Percentiles rank a stretch among this genome's conserved stretches.
These are phyloP conservation scores for Microdochium nivale DNA, from an alignment of 2,329 filamentous ascomycete species.

Conservation along the genomic window DNA sequence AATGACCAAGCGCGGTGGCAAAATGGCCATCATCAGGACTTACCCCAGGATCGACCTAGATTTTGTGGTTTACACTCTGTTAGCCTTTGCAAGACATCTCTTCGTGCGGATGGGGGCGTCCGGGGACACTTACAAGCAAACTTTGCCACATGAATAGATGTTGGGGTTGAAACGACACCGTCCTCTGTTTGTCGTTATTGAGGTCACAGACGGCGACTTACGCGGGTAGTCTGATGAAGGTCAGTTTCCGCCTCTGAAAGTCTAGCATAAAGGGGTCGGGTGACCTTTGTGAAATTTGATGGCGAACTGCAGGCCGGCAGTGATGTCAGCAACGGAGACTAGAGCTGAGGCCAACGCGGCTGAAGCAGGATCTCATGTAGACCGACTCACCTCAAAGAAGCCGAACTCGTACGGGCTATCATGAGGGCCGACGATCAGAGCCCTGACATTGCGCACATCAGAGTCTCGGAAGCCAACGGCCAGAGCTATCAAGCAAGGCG, in stretches of 20 bases:
- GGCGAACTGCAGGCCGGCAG: slow-evolving; percentile 45
- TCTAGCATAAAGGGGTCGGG: slow-evolving; percentile 4
- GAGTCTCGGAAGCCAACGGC: slow-evolving; percentile 80
- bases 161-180: slow-evolving; percentile 92
- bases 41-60: slow-evolving; percentile 78
- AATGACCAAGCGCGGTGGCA: slow-evolving; percentile 2
- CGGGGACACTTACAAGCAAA: slow-evolving; percentile 71
- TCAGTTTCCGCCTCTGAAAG: slow-evolving; percentile 2
- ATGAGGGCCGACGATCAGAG: slow-evolving; percentile 84
- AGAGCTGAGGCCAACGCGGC: too few relatives aligned
- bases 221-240: slow-evolving; percentile 67
- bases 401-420: slow-evolving; percentile 96
- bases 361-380: not conserved
- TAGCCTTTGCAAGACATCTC: not conserved
- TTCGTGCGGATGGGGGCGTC: slow-evolving; percentile 7
- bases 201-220: slow-evolving; percentile 52
- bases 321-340: not conserved
- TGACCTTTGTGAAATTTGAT: slow-evolving; percentile 70
- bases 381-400: slow-evolving; percentile 75
- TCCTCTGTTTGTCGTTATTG: slow-evolving; percentile 81
- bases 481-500: slow-evolving; percentile 47
- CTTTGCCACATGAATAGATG: slow-evolving; percentile 84
- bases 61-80: not conserved
- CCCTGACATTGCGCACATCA: slow-evolving; percentile 81
- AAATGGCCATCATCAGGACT: slow-evolving; percentile 7